Evolutionary conservation across 2,329 filamentous ascomycete genomes (phyloP), one percentile per base, ranked within the genome.

Genomic region (Aspergillus fumigatus): DNA sequence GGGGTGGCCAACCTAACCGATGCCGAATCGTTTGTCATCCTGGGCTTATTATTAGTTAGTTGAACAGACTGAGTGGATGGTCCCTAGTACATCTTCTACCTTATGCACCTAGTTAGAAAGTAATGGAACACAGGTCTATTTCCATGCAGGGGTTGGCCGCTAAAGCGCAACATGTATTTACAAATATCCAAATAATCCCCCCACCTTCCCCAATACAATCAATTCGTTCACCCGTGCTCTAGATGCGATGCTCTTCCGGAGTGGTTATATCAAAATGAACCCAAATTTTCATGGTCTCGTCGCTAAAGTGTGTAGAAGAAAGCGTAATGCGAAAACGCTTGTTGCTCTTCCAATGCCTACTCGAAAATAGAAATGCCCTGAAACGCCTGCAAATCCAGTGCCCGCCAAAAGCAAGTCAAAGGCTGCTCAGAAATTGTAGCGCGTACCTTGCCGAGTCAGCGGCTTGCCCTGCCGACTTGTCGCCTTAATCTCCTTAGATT

Each of bases 401-500:
- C 4, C 32, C 58, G 52, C 54, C 57, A 40, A 38, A 54, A 14
- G 49, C 43, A 48, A 51, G 54, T 47, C 49, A 49, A 54, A 48
- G 54, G 35, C 35, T 53, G 50, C 38, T 48, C 68, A 78, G 59
- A 78, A 79, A 55, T 73, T 72, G 65, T 80, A 79, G 51, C 79
- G 74, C 35, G 75, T 75, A 14, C 80, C 80, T 62, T 82, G 81
- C 61, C 82, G 72, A 7, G 77, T 79, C 50, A 79, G 67, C 5
- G 76, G 73, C 64, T 81, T 83, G 9, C 78, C 79, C 57, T 78
- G 77, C 51, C 79, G 73, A 63, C 75, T 79, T 25, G 76, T 72
- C 11, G 69, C 65, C 61, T 76, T 79, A 41, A 71, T 56, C 56
- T 73, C 73, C 55, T 71, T 73, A 21, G 67, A 62, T n/a, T 74